Base-by-base conservation (phyloP, 1,284 basidiomycete species). In the Xerocomus amazonicus region DNA sequence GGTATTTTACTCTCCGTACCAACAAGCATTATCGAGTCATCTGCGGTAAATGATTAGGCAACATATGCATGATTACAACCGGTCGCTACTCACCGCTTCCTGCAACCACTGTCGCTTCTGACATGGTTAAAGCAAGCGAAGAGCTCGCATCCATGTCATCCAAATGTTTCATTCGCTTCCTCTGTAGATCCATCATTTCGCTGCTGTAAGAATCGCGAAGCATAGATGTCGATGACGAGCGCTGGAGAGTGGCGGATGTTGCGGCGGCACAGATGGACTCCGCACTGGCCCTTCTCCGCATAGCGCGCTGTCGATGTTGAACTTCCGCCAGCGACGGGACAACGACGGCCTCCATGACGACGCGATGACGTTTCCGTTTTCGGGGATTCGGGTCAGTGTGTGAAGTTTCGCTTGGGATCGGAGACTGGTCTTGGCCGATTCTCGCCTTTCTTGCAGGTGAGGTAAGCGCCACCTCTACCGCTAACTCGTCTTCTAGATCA, bases 321-420 rank as follows among this genome's bases (percentile, higher is more conserved):
- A 71, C 54, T 19, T 68, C 57, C 0, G 61, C 65, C 10, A 74
- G 51, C 7, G 68, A 64, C 9, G 78, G 78, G 35, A 83, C 70
- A 45, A 79, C 73, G 7, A 83, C 80, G 3, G 75, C 74, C 19
- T 84, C 83, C 65, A 83, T 66, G 54, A 80, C 59, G 4, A 73
- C 59, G 23, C 77, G 65, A 61, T 73, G 76, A 44, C 77, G 76
- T 58, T 78, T 80, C 52, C 68, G 71, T 35, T 66, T 70, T 31
- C 55, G 57, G 2, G 55, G 55, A 9, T 26, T 46, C 16, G 34
- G 12, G 16, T 17, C 45, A 9, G 40, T 42, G 34, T 52, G 52
- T 13, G 52, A 49, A 32, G 26, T 33, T 37, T 55, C 40, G 23
- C 23, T 49, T 9, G 46, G 31, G 14, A 31, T 23, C 13, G 16